Conservation (phyloP, 2,329 filamentous ascomycete genomes). For the Penicillium sp. region DNA sequence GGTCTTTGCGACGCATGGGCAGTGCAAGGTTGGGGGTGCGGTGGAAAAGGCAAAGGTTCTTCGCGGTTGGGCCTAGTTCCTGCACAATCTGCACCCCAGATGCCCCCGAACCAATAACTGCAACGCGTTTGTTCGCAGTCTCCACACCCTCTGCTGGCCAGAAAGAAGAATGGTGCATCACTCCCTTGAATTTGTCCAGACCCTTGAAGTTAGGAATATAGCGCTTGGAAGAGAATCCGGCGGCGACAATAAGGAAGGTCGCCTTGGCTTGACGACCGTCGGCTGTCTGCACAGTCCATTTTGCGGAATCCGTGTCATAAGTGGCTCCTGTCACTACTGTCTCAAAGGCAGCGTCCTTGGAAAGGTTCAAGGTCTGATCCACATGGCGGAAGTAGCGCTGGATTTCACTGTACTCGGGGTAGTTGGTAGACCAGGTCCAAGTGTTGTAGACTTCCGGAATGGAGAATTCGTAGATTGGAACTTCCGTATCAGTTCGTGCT, state of each 20-base stretch:
- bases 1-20: slow-evolving; percentile 56
- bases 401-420: no score
- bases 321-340: slow-evolving; percentile 42
- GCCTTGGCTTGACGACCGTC: slow-evolving; percentile 39
- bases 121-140: slow-evolving; percentile 48
- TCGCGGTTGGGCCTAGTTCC: slow-evolving; percentile 54
- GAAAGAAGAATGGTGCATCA: slow-evolving; percentile 53
- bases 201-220: slow-evolving; percentile 43
- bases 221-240: slow-evolving; percentile 47
- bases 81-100: slow-evolving; percentile 59
- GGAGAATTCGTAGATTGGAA: no score
- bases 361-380: slow-evolving; percentile 44
- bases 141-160: slow-evolving; percentile 53
- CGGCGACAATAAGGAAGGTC: slow-evolving; percentile 48
- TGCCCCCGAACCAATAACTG: slow-evolving; percentile 56
- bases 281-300: slow-evolving; percentile 48
- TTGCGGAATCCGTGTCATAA: slow-evolving; percentile 37
- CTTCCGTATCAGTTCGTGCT: no score
- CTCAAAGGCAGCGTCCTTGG: slow-evolving; percentile 48
- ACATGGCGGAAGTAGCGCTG: slow-evolving; percentile 54
- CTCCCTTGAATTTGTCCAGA: slow-evolving; percentile 46
- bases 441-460: no score
- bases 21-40: slow-evolving; percentile 65
- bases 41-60: slow-evolving; percentile 56
- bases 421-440: no score